These are phyloP conservation scores for Xylaria sp. DNA, from an alignment of 2,329 filamentous ascomycete species.

Conservation along the genomic window DNA sequence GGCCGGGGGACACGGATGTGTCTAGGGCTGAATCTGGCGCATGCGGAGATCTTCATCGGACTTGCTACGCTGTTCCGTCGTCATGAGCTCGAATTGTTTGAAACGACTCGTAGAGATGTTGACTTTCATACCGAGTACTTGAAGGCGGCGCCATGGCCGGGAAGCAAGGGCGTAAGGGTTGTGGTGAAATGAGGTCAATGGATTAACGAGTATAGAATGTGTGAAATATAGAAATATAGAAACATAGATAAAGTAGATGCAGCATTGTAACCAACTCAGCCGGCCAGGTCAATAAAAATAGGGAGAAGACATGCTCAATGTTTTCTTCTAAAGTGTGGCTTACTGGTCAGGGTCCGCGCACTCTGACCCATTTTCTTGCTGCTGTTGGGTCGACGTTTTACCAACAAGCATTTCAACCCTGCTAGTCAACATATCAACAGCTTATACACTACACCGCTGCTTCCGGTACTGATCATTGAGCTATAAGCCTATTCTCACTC, in stretches of 20 bases:
- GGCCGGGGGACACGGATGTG: slow-evolving; percentile 44
- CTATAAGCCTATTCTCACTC: too few species aligned
- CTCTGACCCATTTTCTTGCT: too few species aligned
- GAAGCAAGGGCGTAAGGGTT: slow-evolving; percentile 24
- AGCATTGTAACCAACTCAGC: too few species aligned
- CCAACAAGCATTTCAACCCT: too few species aligned
- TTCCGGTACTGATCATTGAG: background rate
- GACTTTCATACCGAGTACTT: slow-evolving; percentile 24
- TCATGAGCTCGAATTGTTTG: slow-evolving; percentile 47
- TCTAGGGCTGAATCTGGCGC: slow-evolving; percentile 43
- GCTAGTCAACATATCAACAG: too few species aligned
- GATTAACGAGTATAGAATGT: background rate
- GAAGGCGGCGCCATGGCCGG: slow-evolving; percentile 6
- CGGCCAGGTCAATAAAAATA: too few species aligned
- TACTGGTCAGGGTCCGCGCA: too few species aligned
- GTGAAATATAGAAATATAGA: background rate
- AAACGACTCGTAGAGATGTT: slow-evolving; percentile 32
- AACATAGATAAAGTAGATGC: too few species aligned
- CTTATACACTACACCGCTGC: too few species aligned
- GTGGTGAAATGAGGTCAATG: slow-evolving; percentile 1
- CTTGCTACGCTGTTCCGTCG: slow-evolving; percentile 52
- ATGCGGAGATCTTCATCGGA: slow-evolving; percentile 44
- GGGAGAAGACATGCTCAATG: too few species aligned
- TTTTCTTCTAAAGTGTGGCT: too few species aligned
- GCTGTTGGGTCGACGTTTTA: too few species aligned